Percentiles rank a stretch among this genome's conserved stretches.
Evolutionary conservation across 169 alveolate genomes (phyloP).

Genomic region (Plasmodium vivax): DNA sequence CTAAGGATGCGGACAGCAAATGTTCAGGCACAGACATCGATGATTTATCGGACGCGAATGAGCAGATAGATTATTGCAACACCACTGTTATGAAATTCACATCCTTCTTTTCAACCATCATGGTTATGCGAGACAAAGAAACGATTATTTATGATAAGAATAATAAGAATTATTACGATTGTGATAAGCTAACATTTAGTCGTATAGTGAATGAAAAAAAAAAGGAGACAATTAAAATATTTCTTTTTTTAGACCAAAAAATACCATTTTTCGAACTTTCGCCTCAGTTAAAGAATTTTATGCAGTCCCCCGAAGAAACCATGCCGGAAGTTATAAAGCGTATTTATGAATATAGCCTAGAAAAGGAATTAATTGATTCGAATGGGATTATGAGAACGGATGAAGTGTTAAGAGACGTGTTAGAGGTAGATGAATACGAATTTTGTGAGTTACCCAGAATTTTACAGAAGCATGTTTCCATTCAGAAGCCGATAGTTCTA

Average conservation of each 20-base stretch:
- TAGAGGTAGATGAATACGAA: slow-evolving; percentile 71
- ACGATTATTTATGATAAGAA: slow-evolving; percentile 74
- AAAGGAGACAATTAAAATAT: slow-evolving; percentile 55
- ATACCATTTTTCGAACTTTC: slow-evolving; percentile 73
- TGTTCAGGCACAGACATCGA: slow-evolving; percentile 46
- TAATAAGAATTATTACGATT: slow-evolving; percentile 64
- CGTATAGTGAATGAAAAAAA: slow-evolving; percentile 61
- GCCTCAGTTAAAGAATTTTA: slow-evolving; percentile 40
- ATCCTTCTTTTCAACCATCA: slow-evolving; percentile 71
- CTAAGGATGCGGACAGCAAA: slow-evolving; percentile 33
- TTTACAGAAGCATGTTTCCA: slow-evolving; percentile 47
- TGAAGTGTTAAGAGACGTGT: slow-evolving; percentile 59
- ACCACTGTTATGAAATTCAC: slow-evolving; percentile 72
- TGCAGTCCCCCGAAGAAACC: slow-evolving; percentile 70
- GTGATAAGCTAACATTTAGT: slow-evolving; percentile 70
- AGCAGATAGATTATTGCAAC: slow-evolving; percentile 49
- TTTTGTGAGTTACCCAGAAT: slow-evolving; percentile 59
- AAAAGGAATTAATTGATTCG: slow-evolving; percentile 50
- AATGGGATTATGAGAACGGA: slow-evolving; percentile 50
- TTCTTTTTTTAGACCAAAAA: slow-evolving; percentile 66
- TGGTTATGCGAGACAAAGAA: slow-evolving; percentile 69
- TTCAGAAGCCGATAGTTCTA: slow-evolving; percentile 71
- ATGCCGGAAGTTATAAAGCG: slow-evolving; percentile 65
- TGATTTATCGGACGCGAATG: slow-evolving; percentile 32
- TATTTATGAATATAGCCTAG: slow-evolving; percentile 73